Conservation (phyloP, 495 filamentous ascomycete genomes). For the Penicillium coprophilum region DNA sequence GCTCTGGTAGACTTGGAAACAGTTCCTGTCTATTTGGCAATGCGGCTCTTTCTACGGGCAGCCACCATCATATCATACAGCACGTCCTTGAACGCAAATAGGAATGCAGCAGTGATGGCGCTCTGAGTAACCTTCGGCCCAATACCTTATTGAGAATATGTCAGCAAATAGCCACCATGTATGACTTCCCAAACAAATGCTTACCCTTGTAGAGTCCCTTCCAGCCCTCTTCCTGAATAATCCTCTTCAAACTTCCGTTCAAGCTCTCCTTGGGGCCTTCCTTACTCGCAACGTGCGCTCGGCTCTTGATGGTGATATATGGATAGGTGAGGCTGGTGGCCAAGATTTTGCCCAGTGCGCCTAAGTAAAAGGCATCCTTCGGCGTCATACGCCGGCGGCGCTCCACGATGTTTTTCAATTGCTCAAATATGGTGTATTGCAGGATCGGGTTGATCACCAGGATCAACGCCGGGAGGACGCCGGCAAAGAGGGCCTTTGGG, state of each 20-base stretch:
- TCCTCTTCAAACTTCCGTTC: conserved; percentile 68
- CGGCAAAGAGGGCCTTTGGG: conserved; percentile 78
- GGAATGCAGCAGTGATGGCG: conserved; percentile 90
- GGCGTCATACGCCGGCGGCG: conserved; percentile 71
- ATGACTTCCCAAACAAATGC: conserved; percentile 6
- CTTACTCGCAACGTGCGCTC: conserved; percentile 84
- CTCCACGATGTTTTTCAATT: conserved; percentile 79
- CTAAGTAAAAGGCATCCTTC: conserved; percentile 83
- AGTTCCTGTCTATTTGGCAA: conserved; percentile 29
- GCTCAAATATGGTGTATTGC: conserved; percentile 98
- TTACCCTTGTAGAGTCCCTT: conserved; percentile 87
- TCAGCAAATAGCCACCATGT: background rate
- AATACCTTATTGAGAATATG: conserved; percentile 59
- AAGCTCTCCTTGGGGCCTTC: conserved; percentile 69
- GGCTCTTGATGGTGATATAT: conserved; percentile 96
- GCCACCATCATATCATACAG: conserved; percentile 63
- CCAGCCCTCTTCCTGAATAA: conserved; percentile 86
- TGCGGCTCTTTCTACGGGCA: conserved; percentile 51
- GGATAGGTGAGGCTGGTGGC: conserved; percentile 95
- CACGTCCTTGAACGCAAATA: conserved; percentile 98
- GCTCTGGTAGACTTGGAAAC: background rate
- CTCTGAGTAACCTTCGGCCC: conserved; percentile 94
- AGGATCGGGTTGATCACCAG: conserved; percentile 97
- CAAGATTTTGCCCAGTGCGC: conserved; percentile 89
- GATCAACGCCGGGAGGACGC: conserved; percentile 88